Percentiles rank a stretch among this genome's conserved stretches.
Conservation (phyloP, 2,329 filamentous ascomycete species). For the Gnomoniopsis smithogilvyi region DNA sequence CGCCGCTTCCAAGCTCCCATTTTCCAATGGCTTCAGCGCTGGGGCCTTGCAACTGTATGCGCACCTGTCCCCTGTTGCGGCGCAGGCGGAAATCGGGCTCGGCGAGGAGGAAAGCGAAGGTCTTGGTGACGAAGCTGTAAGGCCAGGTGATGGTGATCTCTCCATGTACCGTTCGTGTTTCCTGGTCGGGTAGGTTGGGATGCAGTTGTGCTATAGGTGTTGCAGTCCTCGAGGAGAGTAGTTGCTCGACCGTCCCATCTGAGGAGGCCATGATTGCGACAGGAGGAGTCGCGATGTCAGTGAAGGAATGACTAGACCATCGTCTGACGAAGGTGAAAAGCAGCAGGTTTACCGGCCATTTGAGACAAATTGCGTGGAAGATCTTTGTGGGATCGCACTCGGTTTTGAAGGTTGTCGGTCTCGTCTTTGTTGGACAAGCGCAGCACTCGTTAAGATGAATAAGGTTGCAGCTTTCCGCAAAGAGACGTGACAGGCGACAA, state of each 20-base stretch:
- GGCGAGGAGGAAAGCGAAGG: conserved; percentile 75
- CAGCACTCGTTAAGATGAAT: neutral
- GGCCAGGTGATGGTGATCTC: conserved; percentile 88
- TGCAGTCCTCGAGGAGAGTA: conserved; percentile 23
- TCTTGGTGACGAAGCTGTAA: conserved; percentile 73
- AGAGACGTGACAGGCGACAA: conserved; percentile 2
- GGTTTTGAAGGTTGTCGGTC: neutral
- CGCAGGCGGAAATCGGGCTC: conserved; percentile 83
- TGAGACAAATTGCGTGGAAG: neutral
- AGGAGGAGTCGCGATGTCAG: conserved; percentile 9
- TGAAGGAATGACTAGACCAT: conserved; percentile 21
- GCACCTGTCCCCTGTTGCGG: conserved; percentile 73
- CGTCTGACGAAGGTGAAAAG: neutral
- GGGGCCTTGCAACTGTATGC: conserved; percentile 69
- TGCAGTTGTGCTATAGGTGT: conserved; percentile 55
- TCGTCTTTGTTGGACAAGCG: neutral
- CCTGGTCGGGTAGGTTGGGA: conserved; percentile 41
- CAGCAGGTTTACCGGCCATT: neutral
- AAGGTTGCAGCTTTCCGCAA: neutral
- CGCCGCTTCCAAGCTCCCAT: conserved; percentile 71
- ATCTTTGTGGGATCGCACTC: neutral
- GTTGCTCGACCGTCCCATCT: conserved; percentile 16
- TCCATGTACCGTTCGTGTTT: conserved; percentile 56
- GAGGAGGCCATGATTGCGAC: conserved; percentile 21
- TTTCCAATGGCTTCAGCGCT: conserved; percentile 68